A percentile compares a stretch with the other conserved stretches of the same genome.
phyloP scores from a whole-genome alignment of 1,139 yeast species.

The Petasospora fabianii region DNA sequence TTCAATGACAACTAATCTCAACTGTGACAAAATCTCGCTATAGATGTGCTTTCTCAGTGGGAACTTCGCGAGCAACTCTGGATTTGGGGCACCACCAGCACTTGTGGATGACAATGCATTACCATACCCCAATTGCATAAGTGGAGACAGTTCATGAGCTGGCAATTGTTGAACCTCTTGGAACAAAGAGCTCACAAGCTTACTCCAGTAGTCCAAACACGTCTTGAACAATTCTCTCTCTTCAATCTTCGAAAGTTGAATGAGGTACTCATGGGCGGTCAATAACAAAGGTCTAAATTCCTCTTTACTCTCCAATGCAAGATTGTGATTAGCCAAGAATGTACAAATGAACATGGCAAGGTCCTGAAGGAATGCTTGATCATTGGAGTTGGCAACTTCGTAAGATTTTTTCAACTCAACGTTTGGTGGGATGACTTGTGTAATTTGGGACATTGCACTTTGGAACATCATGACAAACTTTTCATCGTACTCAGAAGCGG shows the following conservation, averaged over 20 bases:
- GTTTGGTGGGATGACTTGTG: slow-evolving; percentile 66
- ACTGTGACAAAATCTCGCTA: slow-evolving; percentile 66
- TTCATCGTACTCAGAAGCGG: slow-evolving; percentile 58
- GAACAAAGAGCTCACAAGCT: slow-evolving; percentile 74
- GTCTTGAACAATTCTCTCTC: slow-evolving; percentile 96
- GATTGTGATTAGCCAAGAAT: slow-evolving; percentile 72
- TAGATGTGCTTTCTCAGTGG: slow-evolving; percentile 87
- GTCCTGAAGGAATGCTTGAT: slow-evolving; percentile 94
- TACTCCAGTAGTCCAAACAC: slow-evolving; percentile 91
- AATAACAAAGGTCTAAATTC: slow-evolving; percentile 56
- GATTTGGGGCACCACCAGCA: slow-evolving; percentile 82
- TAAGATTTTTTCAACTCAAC: slow-evolving; percentile 75
- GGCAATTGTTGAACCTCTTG: slow-evolving; percentile 84
- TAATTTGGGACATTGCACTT: slow-evolving; percentile 68
- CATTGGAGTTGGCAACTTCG: slow-evolving; percentile 70
- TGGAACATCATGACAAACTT: slow-evolving; percentile 71
- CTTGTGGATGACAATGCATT: slow-evolving; percentile 44
- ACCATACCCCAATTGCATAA: slow-evolving; percentile 66
- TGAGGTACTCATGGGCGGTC: slow-evolving; percentile 74
- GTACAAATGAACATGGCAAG: slow-evolving; percentile 91
- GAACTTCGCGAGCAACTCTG: slow-evolving; percentile 66
- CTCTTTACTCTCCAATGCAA: slow-evolving; percentile 64
- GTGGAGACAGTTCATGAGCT: slow-evolving; percentile 63
- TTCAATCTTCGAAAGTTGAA: slow-evolving; percentile 84
- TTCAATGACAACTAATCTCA: slow-evolving; percentile 89